phyloP scores from a whole-genome alignment of 208 protist genomes.

The Histomonas meleagridis region DNA sequence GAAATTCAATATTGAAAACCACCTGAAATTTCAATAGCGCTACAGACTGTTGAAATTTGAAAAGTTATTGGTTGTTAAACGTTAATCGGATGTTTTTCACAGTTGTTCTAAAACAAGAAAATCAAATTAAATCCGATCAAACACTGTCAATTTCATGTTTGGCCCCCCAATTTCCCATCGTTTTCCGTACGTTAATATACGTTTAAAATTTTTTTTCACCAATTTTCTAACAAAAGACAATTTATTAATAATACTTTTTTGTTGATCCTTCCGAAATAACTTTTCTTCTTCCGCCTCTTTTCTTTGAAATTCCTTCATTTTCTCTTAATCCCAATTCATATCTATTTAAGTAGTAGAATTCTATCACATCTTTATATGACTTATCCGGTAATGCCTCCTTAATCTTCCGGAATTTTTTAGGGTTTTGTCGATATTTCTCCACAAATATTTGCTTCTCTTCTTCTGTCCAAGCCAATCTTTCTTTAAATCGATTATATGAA shows the following conservation, averaged over 20 bases:
- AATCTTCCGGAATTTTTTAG: conserved; percentile 14
- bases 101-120: no score
- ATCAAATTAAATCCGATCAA: no score
- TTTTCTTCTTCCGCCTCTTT: not conserved
- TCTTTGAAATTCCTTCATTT: not conserved
- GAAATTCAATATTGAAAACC: no score
- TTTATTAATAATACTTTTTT: conserved; percentile 17
- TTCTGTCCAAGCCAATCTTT: not conserved
- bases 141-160: no score
- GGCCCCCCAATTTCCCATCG: no score
- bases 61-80: no score
- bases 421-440: conserved; percentile 23
- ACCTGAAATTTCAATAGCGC: no score
- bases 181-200: no score
- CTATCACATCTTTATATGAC: not conserved
- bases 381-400: not conserved
- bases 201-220: no score
- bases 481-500: not conserved
- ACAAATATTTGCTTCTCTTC: conserved; percentile 22
- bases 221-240: not conserved
- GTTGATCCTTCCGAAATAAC: conserved; percentile 27
- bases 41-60: no score
- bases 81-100: no score
- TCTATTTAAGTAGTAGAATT: conserved; percentile 24
- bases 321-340: not conserved